These are phyloP conservation scores for Mortierella sp. DNA, from an alignment of 371 early-diverging fungal species.

Conservation along the genomic window DNA sequence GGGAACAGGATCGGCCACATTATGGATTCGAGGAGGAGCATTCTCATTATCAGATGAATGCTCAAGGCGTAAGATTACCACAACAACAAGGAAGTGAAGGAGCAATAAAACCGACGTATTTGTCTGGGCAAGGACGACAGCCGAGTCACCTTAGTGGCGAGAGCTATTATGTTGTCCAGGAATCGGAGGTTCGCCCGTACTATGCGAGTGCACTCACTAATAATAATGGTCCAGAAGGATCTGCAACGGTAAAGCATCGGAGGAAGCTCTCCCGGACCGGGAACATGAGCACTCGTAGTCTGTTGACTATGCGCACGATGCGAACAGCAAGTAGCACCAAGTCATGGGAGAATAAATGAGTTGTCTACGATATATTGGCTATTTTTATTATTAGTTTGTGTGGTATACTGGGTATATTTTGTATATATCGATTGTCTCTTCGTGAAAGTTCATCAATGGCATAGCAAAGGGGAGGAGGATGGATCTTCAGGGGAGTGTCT, in stretches of 20 bases:
- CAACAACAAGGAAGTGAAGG: too few species aligned
- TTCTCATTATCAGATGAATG: too few species aligned
- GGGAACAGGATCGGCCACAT: constrained; percentile 3
- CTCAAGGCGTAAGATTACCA: too few species aligned
- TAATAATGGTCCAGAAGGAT: background rate
- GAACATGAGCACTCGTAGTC: constrained; percentile 19
- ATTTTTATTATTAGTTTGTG: too few species aligned
- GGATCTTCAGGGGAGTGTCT: too few species aligned
- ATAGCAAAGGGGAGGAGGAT: too few species aligned
- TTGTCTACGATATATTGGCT: too few species aligned
- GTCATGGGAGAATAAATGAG: constrained; percentile 1
- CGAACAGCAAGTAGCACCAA: constrained; percentile 12
- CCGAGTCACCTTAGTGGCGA: constrained; percentile 13
- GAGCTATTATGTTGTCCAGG: constrained; percentile 24
- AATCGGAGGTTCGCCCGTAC: constrained; percentile 9
- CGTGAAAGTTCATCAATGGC: too few species aligned
- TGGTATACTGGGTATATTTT: too few species aligned
- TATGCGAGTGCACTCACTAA: background rate
- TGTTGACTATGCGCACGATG: constrained; percentile 33
- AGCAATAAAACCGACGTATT: background rate
- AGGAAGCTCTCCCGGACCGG: constrained; percentile 11
- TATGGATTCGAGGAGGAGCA: constrained; percentile 5
- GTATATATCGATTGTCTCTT: too few species aligned
- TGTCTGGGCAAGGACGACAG: background rate
- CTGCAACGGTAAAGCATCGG: background rate